Conservation (phyloP, 2,329 filamentous ascomycete genomes). For the Emydomyces testavorans region DNA sequence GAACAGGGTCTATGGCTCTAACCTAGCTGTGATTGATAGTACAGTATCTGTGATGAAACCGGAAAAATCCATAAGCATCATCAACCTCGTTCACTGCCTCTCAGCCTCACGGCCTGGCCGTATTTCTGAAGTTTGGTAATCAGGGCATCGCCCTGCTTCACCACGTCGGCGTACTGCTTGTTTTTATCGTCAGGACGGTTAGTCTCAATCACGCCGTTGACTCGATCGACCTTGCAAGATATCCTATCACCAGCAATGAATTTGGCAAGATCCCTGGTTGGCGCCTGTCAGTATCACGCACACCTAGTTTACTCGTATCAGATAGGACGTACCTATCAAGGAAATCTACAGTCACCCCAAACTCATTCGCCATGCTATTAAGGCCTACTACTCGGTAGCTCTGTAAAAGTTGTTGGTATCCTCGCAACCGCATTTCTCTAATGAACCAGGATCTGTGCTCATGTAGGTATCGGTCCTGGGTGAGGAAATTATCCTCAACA, state of each 20-base stretch:
- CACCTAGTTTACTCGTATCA: not conserved
- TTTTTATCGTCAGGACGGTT: constrained; percentile 98
- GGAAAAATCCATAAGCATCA: constrained; percentile 8
- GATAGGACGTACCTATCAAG: constrained; percentile 63
- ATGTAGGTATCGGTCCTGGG: constrained; percentile 84
- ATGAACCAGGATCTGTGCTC: constrained; percentile 98
- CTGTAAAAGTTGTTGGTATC: constrained; percentile 93
- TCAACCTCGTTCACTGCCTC: constrained; percentile 83
- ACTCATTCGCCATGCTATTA: constrained; percentile 92
- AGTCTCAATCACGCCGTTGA: constrained; percentile 94
- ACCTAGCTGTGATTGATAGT: constrained; percentile 1
- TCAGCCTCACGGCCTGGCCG: constrained; percentile 84
- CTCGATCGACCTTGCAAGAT: constrained; percentile 92
- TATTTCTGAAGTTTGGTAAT: constrained; percentile 99
- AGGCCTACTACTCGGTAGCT: constrained; percentile 96
- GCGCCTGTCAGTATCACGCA: constrained; percentile 16
- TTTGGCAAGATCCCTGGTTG: constrained; percentile 70
- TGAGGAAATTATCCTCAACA: constrained; percentile 89
- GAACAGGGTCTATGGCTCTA: not conserved
- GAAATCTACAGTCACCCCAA: constrained; percentile 93
- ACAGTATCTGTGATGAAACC: not conserved
- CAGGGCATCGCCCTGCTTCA: constrained; percentile 92
- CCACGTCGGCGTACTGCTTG: constrained; percentile 97
- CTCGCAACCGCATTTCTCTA: constrained; percentile 91
- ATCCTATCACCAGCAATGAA: constrained; percentile 94